Evolutionary conservation across 2,329 filamentous ascomycete species (phyloP), one percentile per base, ranked within the genome.

Genomic region (Nannizzia gypsea): DNA sequence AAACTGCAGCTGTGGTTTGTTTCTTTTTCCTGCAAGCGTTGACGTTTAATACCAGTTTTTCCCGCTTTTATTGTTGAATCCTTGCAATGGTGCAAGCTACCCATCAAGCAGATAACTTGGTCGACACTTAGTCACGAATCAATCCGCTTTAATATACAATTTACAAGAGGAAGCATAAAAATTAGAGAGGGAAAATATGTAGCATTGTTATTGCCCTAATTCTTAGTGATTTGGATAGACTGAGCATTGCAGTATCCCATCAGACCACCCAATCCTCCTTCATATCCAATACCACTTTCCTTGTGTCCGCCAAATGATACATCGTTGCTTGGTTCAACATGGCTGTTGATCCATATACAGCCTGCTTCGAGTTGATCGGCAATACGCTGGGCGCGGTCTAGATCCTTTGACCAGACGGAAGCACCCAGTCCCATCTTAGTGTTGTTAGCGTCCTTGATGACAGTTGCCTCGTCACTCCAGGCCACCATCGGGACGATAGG

Each of bases 401-500:
- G 60, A 60, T 86, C 81, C 15, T 73, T 75, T 15, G 75, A 80
- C 75, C 82, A 86, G 0, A 86, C 77, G 0, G 81, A 82, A 1
- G 80, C 78, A 0, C 81, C 81, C 0, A 85, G 75, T 0, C 81
- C 82, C 31, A 76, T 77, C 22, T 79, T 73, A 1, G 73, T 72
- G 20, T 76, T 72, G 62, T 85, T 85, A 1, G 80, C 82, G 3
- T 81, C 76, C 1, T 68, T 67, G 31, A 87, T 71, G 0, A 84
- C 81, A 17, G 86, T 83, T 3, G 78, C 78, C 62, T 88, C 84
- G 28, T 80, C 76, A 0, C 74, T 73, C 83, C 83, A 88, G 20
- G 77, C 79, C 59, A 86, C 67, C 6, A 87, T 72, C 0, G 85
- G 84, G 1, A 87, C 76, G 34, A 88, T 82, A 0, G 85, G 85